A percentile compares a stretch with the other conserved stretches of the same genome.
phyloP scores from a whole-genome alignment of 495 filamentous ascomycete genomes.

The Xylaria palmicola region DNA sequence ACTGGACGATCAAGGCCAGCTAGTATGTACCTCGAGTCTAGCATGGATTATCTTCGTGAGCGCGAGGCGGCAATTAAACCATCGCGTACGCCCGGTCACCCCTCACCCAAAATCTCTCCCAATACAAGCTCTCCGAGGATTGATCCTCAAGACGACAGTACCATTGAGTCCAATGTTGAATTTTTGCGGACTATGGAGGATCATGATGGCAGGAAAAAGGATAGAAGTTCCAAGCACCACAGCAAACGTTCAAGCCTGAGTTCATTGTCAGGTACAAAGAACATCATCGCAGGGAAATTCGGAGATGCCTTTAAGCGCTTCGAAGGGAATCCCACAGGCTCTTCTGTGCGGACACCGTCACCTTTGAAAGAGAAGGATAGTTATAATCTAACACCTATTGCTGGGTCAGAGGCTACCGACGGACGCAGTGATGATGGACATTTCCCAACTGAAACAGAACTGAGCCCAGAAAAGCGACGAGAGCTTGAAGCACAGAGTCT shows the following conservation, averaged over 20 bases:
- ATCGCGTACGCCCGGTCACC: constrained; percentile 34
- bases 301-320: constrained; percentile 95
- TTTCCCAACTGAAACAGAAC: constrained; percentile 56
- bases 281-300: constrained; percentile 84
- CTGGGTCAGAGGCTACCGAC: constrained; percentile 73
- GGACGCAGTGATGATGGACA: constrained; percentile 67
- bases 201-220: constrained; percentile 67
- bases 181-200: constrained; percentile 81
- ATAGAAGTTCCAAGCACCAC: constrained; percentile 64
- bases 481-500: constrained; percentile 85
- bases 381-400: constrained; percentile 65
- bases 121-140: constrained; percentile 35
- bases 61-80: constrained; percentile 49
- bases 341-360: constrained; percentile 52
- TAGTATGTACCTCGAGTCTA: constrained; percentile 78
- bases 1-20: constrained; percentile 57
- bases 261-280: constrained; percentile 78
- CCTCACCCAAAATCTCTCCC: constrained; percentile 36
- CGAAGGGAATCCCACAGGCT: constrained; percentile 58
- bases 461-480: constrained; percentile 85
- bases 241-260: constrained; percentile 79
- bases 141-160: constrained; percentile 57
- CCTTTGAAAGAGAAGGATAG: constrained; percentile 53
- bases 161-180: constrained; percentile 84
- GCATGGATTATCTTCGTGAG: constrained; percentile 66